Evolutionary conservation across 192 early-diverging fungal species (phyloP), one percentile per base, ranked within the genome.

Genomic region (Umbelopsis sp.): DNA sequence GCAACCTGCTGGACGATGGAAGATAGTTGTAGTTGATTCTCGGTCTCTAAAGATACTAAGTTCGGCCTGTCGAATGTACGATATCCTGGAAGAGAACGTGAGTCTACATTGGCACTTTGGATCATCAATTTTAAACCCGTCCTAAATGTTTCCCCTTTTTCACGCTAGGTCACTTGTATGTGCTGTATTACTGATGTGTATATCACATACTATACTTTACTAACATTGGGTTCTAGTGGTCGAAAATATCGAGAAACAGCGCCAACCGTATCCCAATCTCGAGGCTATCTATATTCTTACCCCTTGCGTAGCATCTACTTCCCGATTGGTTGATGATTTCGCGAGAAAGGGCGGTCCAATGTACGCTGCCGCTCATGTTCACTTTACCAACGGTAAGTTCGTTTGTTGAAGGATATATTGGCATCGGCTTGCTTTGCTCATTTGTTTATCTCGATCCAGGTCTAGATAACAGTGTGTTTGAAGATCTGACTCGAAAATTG

Each of bases 1-100:
- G 13, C 86, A 93, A 67, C 90, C 92, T 3, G 81, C 90, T 16
- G 85, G 85, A 66, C 78, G 85, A 46, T 95, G 90, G 91, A 95
- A 95, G 80, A 84, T 95, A 49, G 82, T 95, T 1, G 89, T 95
- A 9, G 87, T 93, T 0, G 94, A 95, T 82, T 75, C 80, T 47
- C 86, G 87, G 25, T 85, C 93, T 9, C 69, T 90, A 47, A 91
- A 91, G 67, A 88, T 94, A 30, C 80, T 94, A 15, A 89, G 89
- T 68, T 87, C 86, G 3, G 87, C 90, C 5, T 90, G 89, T 77
- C 91, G 91, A 74, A 95, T 91, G 88, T 86, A 73, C 47, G 90
- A 92, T 72, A 90, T 92, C 61, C 79, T 90, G 11, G 89, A 92
- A 71, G 87, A 89, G 71, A 90, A 91, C 44, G 90, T 81, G 71